Conservation (phyloP, 2,329 filamentous ascomycete genomes). For the Nannizzia gypsea region DNA sequence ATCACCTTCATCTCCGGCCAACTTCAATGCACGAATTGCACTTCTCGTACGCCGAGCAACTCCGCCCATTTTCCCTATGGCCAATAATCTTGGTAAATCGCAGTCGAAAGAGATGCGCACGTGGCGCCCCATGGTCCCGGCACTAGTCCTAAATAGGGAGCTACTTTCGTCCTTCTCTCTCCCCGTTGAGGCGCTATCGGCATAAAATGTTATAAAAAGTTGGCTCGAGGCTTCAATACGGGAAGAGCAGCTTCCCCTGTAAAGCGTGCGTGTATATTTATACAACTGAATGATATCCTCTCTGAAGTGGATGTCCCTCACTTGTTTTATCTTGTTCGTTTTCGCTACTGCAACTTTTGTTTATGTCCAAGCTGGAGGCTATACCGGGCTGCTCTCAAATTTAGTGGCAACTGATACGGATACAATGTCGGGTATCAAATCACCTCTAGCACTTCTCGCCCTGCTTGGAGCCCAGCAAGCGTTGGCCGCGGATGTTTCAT, state of each 20-base stretch:
- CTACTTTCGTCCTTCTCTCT: background rate
- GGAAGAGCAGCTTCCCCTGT: background rate
- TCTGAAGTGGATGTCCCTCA: background rate
- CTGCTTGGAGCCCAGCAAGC: constrained; percentile 7
- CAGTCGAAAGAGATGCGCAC: background rate
- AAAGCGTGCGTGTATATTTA: background rate
- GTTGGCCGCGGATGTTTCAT: constrained; percentile 34
- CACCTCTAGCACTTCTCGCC: background rate
- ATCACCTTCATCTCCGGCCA: background rate
- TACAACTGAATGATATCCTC: background rate
- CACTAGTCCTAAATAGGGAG: background rate
- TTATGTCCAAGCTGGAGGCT: background rate
- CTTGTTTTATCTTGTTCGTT: background rate
- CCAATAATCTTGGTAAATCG: background rate
- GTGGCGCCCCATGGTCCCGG: background rate
- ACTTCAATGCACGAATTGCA: background rate
- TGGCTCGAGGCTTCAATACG: background rate
- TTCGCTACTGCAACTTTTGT: background rate
- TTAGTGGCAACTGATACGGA: background rate
- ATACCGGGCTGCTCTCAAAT: background rate
- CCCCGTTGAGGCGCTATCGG: background rate
- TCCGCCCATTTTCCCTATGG: background rate
- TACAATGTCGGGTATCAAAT: background rate
- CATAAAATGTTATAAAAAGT: background rate
- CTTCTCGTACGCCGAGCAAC: background rate